Percentiles rank a stretch among this genome's conserved stretches.
Conservation (phyloP, 495 filamentous ascomycete species). For the Aspergillus kassunensis region DNA sequence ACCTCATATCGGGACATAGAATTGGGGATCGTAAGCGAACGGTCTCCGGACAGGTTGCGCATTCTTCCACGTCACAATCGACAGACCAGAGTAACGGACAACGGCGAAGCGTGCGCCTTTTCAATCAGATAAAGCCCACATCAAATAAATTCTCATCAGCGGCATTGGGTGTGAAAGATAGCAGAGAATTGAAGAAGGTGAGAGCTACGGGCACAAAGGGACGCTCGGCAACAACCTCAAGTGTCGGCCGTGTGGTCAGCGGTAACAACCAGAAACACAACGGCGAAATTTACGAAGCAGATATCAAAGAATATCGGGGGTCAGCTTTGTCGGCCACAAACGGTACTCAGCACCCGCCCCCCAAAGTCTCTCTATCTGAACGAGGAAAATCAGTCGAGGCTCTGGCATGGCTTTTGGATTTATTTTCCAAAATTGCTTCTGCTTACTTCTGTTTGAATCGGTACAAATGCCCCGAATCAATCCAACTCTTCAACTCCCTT, state of each 20-base stretch:
- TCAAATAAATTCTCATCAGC: constrained; percentile 51
- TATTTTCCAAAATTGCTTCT: constrained; percentile 75
- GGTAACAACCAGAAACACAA: constrained; percentile 61
- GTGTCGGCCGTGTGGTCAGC: constrained; percentile 79
- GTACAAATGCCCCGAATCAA: constrained; percentile 72
- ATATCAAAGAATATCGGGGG: constrained; percentile 51
- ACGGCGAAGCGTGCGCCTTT: constrained; percentile 73
- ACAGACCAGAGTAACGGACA: constrained; percentile 65
- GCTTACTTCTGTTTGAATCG: constrained; percentile 73
- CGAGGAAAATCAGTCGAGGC: constrained; percentile 68
- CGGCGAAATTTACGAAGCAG: constrained; percentile 63
- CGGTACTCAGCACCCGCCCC: constrained; percentile 24
- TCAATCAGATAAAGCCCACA: constrained; percentile 64
- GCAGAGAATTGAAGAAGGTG: constrained; percentile 73
- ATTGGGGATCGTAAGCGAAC: constrained; percentile 72
- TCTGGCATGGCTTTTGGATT: constrained; percentile 70
- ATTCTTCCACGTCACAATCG: constrained; percentile 49
- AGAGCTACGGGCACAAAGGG: constrained; percentile 60
- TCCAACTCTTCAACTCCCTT: constrained; percentile 65
- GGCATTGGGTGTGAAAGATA: constrained; percentile 52
- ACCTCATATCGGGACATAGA: constrained; percentile 30
- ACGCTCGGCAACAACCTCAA: constrained; percentile 51
- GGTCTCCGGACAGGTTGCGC: constrained; percentile 73
- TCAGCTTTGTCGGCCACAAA: constrained; percentile 20
- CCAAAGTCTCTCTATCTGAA: constrained; percentile 27